phyloP scores from a whole-genome alignment of 371 early-diverging fungal species.

The Mucor lusitanicus region DNA sequence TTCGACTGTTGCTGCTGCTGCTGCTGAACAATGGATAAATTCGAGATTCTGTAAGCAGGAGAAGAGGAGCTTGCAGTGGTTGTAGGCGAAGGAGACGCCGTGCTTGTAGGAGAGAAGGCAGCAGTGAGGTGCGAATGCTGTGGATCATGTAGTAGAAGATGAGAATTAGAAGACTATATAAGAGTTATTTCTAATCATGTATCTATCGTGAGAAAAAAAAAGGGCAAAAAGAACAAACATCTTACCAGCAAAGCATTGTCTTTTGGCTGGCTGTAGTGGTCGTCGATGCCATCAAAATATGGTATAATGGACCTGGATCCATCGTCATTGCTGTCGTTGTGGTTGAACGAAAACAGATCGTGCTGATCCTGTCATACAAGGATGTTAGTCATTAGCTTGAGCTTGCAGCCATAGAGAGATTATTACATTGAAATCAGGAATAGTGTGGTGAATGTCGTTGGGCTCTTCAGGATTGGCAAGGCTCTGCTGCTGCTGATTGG shows the following conservation, averaged over 20 bases:
- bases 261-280: neutral
- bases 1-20: neutral
- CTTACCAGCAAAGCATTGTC: conserved; percentile 7
- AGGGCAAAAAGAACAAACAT: conserved; percentile 2
- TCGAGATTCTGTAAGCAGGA: conserved; percentile 2
- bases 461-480: neutral
- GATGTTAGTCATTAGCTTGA: neutral
- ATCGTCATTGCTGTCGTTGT: neutral
- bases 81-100: conserved; percentile 6
- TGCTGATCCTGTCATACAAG: neutral
- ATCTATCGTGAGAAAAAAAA: conserved; percentile 20
- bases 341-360: neutral
- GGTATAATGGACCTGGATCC: conserved; percentile 14
- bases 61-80: conserved; percentile 2
- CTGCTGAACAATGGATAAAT: conserved; percentile 1
- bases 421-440: neutral
- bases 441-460: neutral
- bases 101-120: neutral
- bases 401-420: neutral
- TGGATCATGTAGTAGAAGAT: neutral
- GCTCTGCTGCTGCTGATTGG: neutral
- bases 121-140: conserved; percentile 3
- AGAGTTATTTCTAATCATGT: conserved; percentile 15
- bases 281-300: conserved; percentile 14
- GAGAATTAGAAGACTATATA: conserved; percentile 7